Conservation (phyloP, 768 basidiomycete species). For the Auricularia sp. region DNA sequence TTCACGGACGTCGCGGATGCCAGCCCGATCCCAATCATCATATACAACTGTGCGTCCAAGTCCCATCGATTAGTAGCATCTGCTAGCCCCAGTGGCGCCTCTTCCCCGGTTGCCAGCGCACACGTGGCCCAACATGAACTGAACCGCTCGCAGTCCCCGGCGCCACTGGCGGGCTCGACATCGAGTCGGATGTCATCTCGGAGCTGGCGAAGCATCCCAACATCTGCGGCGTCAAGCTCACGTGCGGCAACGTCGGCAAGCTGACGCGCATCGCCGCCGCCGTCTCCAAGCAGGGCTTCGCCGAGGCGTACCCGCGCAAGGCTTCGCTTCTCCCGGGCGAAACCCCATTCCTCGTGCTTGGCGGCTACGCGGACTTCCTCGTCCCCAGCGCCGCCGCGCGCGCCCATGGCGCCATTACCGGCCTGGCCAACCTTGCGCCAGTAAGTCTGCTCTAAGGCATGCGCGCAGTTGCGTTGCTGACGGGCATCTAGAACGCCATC, state of each 20-base stretch:
- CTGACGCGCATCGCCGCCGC: constrained; percentile 71
- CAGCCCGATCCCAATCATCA: constrained; percentile 78
- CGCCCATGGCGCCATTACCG: constrained; percentile 84
- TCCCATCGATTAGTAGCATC: neutral
- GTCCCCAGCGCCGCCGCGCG: constrained; percentile 61
- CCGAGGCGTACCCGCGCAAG: constrained; percentile 54
- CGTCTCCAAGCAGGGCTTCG: constrained; percentile 49
- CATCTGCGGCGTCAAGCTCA: constrained; percentile 80
- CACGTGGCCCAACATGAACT: no score
- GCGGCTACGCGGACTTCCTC: constrained; percentile 80
- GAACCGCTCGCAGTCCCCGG: constrained; percentile 52
- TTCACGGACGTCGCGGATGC: constrained; percentile 68
- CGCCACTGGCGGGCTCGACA: constrained; percentile 80
- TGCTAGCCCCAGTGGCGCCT: neutral
- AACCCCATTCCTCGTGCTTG: constrained; percentile 73
- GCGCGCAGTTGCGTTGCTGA: neutral
- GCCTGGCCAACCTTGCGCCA: constrained; percentile 76
- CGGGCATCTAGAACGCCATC: constrained; percentile 41
- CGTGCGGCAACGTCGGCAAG: constrained; percentile 91
- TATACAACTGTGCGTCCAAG: constrained; percentile 68
- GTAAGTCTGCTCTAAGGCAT: constrained; percentile 26
- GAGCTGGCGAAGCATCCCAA: constrained; percentile 73
- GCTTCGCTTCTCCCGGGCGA: constrained; percentile 26
- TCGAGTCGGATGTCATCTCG: constrained; percentile 80
- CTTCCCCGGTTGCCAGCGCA: neutral